Evolutionary conservation across 345 rosid species (phyloP), one percentile per base, ranked within the genome.

Genomic region (Eucalyptus erythrocorys): DNA sequence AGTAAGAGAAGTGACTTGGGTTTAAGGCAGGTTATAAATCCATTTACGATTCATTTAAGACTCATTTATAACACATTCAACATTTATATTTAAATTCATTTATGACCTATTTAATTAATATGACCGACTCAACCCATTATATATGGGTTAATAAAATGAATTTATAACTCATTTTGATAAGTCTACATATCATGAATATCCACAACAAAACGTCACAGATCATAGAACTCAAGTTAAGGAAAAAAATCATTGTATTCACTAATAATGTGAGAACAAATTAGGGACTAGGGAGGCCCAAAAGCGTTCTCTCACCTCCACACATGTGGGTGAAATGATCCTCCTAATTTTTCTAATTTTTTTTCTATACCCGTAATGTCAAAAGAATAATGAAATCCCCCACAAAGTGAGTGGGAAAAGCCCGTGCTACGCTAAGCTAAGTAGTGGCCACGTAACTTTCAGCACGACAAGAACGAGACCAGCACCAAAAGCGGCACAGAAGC

Each of bases 201-300:
- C 8, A 61, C 7, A 13, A 76, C 45, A 5, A 76, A 40, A 40
- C 8, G 14, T 10, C 1, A 71, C 27, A 6, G 21, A 37, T 37
- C 45, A 37, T 3, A 3, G 7, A 37, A 68, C 9, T 2, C 79
- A 2, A 2, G 12, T 1, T 1, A 57, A 8, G 3, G 16, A 32
- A 7, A 13, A 22, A 10, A 34, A 34, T 3, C 43, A 43, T 8
- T 21, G 84, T 22, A 10, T 40, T 76, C 47, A 21, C 27, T 40
- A 21, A 6, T 11, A 6, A 40, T 12, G 84, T 10, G 84, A 40
- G 84, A 76, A 40, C 47, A 40, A 76, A 40, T 37, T 37, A 71
- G 81, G 81, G 81, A 40, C 19, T 37, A 71, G 81, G 81, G 81
- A 5, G 81, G 81, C 81, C 45, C 45, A 10, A 37, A 37, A 51